Evolutionary conservation across 305 asterid species (phyloP).

Genomic region (Fraxinus greggii): DNA sequence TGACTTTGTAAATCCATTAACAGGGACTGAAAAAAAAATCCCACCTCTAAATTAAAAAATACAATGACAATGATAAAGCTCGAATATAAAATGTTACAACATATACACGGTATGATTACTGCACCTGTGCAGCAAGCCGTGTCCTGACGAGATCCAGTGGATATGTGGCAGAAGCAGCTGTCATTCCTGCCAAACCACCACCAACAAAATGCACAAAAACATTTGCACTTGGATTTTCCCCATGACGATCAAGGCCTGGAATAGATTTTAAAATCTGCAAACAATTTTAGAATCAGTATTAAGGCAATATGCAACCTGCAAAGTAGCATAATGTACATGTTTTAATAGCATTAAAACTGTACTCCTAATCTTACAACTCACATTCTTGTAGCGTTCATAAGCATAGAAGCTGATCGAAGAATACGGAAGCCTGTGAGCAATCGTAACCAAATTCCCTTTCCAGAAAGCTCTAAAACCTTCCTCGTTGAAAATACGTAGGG

Average conservation of each 20-base stretch:
- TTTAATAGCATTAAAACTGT: neutral
- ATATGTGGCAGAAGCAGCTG: conserved; percentile 78
- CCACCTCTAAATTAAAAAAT: neutral
- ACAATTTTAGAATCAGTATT: neutral
- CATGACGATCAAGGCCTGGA: conserved; percentile 47
- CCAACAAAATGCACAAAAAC: conserved; percentile 63
- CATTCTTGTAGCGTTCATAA: conserved; percentile 64
- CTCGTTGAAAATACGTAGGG: conserved; percentile 58
- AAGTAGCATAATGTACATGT: neutral
- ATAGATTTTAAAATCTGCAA: conserved; percentile 50
- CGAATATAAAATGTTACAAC: neutral
- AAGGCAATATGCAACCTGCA: conserved; percentile 4
- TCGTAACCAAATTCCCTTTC: conserved; percentile 82
- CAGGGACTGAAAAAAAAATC: neutral
- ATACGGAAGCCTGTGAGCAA: conserved; percentile 78
- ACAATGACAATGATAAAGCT: neutral
- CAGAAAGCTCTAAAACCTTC: conserved; percentile 83
- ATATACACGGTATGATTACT: neutral
- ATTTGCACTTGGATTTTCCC: conserved; percentile 38
- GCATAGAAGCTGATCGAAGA: conserved; percentile 67
- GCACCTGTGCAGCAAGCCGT: conserved; percentile 78
- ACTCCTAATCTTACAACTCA: conserved; percentile 31
- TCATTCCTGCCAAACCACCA: conserved; percentile 78
- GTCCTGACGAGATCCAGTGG: conserved; percentile 82
- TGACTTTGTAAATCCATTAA: neutral